These are phyloP conservation scores for Capsaspora owczarzaki DNA, from an alignment of 78 protist species.

Conservation along the genomic window DNA sequence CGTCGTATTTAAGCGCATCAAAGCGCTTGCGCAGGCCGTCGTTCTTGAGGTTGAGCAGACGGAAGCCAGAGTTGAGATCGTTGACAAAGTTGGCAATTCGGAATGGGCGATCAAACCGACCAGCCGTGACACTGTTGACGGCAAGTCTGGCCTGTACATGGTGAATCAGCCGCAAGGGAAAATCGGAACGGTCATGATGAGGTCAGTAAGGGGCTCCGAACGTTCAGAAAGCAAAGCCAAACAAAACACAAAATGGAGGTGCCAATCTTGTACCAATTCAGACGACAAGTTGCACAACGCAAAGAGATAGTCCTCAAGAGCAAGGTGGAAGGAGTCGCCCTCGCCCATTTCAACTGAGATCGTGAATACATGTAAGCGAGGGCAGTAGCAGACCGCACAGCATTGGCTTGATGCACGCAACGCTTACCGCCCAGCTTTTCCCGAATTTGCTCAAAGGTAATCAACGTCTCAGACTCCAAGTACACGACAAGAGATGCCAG, in stretches of 20 bases:
- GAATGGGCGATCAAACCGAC: constrained; percentile 41
- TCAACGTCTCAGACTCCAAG: constrained; percentile 12
- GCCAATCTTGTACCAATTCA: constrained; percentile 33
- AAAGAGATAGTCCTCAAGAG: constrained; percentile 47
- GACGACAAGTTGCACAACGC: constrained; percentile 44
- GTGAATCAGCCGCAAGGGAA: not conserved
- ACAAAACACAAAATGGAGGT: not conserved
- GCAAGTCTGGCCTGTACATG: constrained; percentile 38
- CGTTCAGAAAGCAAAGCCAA: too few species aligned
- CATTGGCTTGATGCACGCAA: constrained; percentile 18
- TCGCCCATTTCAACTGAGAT: not conserved
- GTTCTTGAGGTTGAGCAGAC: constrained; percentile 58
- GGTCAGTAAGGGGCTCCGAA: too few species aligned
- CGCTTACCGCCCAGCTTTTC: constrained; percentile 10
- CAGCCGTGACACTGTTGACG: constrained; percentile 52
- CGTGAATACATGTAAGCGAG: too few species aligned
- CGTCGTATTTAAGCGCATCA: constrained; percentile 56
- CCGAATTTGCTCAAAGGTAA: constrained; percentile 25
- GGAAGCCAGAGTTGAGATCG: constrained; percentile 51
- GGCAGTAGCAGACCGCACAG: too few species aligned
- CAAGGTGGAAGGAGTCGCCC: constrained; percentile 31
- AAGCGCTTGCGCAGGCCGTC: constrained; percentile 51
- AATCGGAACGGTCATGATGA: too few species aligned
- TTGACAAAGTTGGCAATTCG: constrained; percentile 23
- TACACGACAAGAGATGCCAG: constrained; percentile 23